Percentiles rank a stretch among this genome's conserved stretches.
Evolutionary conservation across 2,329 filamentous ascomycete species (phyloP).

Genomic region (Mycosphaerelloides madeirae): DNA sequence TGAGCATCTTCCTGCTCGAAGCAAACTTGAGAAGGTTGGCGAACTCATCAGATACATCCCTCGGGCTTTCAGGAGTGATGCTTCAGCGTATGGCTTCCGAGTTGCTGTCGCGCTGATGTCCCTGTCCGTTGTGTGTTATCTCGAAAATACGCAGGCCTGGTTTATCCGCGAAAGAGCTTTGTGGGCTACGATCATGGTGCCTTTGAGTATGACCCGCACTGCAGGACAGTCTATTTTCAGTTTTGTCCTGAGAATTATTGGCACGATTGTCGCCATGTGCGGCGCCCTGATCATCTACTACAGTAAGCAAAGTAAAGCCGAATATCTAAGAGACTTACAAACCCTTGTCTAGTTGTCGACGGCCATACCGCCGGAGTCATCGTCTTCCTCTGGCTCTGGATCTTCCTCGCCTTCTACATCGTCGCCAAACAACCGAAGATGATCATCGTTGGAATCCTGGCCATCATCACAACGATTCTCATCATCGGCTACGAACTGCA

Average conservation of each 20-base stretch:
- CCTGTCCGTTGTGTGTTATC: constrained; percentile 62
- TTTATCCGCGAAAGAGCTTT: constrained; percentile 66
- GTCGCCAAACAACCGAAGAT: constrained; percentile 64
- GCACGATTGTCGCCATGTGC: constrained; percentile 61
- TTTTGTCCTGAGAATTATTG: constrained; percentile 58
- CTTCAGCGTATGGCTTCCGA: constrained; percentile 67
- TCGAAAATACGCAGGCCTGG: constrained; percentile 59
- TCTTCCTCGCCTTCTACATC: constrained; percentile 62
- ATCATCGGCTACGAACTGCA: constrained; percentile 58
- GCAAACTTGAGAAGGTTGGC: constrained; percentile 56
- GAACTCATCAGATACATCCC: constrained; percentile 56
- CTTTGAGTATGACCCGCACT: constrained; percentile 64
- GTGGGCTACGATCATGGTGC: constrained; percentile 71
- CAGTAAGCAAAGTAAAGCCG: no score
- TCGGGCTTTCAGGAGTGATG: constrained; percentile 56
- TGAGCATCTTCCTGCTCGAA: constrained; percentile 65
- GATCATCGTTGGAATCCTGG: constrained; percentile 56
- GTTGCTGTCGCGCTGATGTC: constrained; percentile 68
- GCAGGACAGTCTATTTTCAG: constrained; percentile 69
- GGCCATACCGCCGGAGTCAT: constrained; percentile 59
- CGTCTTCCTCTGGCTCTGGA: constrained; percentile 64
- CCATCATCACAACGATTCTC: constrained; percentile 53
- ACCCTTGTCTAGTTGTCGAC: no score
- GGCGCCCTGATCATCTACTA: constrained; percentile 67
- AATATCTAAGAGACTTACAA: no score